phyloP scores from a whole-genome alignment of 306 rosid species.

The Cicer cuneatum region DNA sequence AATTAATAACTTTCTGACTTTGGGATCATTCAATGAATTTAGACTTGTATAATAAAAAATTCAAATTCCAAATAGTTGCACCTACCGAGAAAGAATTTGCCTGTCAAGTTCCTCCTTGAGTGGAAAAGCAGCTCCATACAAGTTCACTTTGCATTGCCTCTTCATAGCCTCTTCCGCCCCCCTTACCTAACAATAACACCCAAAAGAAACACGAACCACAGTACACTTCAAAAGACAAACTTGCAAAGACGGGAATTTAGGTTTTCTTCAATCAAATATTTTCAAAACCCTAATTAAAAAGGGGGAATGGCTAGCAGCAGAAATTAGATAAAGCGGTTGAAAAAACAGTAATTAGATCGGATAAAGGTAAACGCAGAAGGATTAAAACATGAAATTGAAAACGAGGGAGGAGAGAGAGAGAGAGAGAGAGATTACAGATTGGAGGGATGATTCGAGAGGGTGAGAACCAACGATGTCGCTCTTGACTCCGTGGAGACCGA shows the following conservation, averaged over 20 bases:
- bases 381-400: background rate
- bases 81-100: conserved; percentile 84
- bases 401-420: conserved; percentile 27
- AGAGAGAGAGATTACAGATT: conserved; percentile 61
- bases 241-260: background rate
- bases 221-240: conserved; percentile 8
- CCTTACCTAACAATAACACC: conserved; percentile 51
- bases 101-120: conserved; percentile 82
- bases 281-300: conserved; percentile 42
- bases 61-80: background rate
- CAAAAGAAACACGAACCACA: background rate
- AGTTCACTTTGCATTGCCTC: conserved; percentile 66
- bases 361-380: background rate
- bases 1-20: background rate
- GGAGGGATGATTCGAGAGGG: conserved; percentile 74
- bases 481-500: conserved; percentile 87
- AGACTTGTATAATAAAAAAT: background rate
- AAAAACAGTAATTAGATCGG: background rate
- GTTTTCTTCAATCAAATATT: background rate
- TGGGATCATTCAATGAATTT: background rate
- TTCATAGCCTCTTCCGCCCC: conserved; percentile 63
- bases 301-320: background rate
- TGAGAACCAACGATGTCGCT: conserved; percentile 87
- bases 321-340: background rate
- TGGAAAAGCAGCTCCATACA: conserved; percentile 87